These are phyloP conservation scores for Vanrija sp. DNA, from an alignment of 1,284 basidiomycete genomes.

Conservation along the genomic window DNA sequence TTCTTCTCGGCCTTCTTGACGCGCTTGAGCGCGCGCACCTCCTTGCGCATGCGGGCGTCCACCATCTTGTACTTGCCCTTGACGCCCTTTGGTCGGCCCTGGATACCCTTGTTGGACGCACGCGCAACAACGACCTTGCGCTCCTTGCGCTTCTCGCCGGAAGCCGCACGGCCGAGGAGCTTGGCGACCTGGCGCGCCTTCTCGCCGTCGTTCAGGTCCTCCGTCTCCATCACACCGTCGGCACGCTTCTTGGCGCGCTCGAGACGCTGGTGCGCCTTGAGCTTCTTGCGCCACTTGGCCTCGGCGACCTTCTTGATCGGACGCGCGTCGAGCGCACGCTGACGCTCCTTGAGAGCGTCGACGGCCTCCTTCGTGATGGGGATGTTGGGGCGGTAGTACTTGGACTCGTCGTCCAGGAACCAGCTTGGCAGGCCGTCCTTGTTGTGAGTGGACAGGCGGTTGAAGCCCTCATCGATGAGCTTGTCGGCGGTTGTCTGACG, in stretches of 20 bases:
- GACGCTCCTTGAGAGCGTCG: conserved; percentile 76
- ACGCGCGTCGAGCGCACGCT: conserved; percentile 89
- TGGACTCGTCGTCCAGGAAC: conserved; percentile 96
- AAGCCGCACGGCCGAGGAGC: conserved; percentile 74
- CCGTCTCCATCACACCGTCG: conserved; percentile 84
- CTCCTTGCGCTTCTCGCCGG: conserved; percentile 55
- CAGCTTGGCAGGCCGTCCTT: conserved; percentile 89
- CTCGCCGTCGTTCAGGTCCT: conserved; percentile 88
- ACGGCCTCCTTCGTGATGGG: conserved; percentile 97
- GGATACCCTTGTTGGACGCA: conserved; percentile 80
- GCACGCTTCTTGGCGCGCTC: conserved; percentile 96
- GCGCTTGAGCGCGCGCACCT: conserved; percentile 42
- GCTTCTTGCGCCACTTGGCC: conserved; percentile 96
- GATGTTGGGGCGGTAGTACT: conserved; percentile 89
- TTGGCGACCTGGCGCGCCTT: conserved; percentile 93
- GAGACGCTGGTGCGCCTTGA: conserved; percentile 76
- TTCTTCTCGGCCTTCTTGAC: conserved; percentile 43
- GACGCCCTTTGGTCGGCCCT: conserved; percentile 92
- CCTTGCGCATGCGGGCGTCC: conserved; percentile 55
- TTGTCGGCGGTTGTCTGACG: conserved; percentile 82
- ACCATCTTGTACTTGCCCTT: conserved; percentile 93
- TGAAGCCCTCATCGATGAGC: conserved; percentile 93
- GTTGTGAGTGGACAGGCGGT: conserved; percentile 82
- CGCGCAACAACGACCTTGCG: conserved; percentile 91
- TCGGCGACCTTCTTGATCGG: conserved; percentile 99